Conservation (phyloP, 1,139 yeast species). For the Taphrina wiesneri region DNA sequence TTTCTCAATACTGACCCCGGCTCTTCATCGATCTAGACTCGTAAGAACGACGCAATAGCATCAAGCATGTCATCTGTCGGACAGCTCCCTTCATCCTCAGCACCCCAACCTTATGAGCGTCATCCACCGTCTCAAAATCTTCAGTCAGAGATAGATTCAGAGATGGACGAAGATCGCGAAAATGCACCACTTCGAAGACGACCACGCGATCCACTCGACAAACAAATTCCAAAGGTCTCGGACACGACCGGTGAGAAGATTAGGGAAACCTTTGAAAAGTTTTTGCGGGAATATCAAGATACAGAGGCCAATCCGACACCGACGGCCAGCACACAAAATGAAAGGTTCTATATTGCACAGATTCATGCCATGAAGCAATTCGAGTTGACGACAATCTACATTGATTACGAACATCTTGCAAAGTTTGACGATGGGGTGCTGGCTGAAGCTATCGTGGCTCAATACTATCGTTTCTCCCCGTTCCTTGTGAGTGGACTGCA, state of each 20-base stretch:
- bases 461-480: conserved; percentile 89
- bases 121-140: conserved; percentile 8
- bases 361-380: conserved; percentile 75
- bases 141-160: conserved; percentile 33
- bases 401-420: conserved; percentile 78
- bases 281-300: conserved; percentile 57
- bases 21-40: no score
- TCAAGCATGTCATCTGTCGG: conserved; percentile 26
- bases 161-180: conserved; percentile 28
- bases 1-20: no score
- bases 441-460: conserved; percentile 86
- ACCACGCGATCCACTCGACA: conserved; percentile 37
- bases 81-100: conserved; percentile 25
- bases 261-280: conserved; percentile 83
- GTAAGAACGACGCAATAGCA: no score
- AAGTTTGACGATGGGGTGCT: conserved; percentile 80
- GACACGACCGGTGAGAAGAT: conserved; percentile 95
- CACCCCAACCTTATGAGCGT: conserved; percentile 23
- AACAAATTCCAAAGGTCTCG: conserved; percentile 73
- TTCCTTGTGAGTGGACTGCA: conserved; percentile 74
- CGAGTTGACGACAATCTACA: conserved; percentile 75
- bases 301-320: conserved; percentile 41
- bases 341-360: conserved; percentile 66
- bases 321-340: conserved; percentile 28
- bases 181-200: conserved; percentile 36